Base-by-base conservation (phyloP, 176 grass and related monocot species). In the Chloris gayana region DNA sequence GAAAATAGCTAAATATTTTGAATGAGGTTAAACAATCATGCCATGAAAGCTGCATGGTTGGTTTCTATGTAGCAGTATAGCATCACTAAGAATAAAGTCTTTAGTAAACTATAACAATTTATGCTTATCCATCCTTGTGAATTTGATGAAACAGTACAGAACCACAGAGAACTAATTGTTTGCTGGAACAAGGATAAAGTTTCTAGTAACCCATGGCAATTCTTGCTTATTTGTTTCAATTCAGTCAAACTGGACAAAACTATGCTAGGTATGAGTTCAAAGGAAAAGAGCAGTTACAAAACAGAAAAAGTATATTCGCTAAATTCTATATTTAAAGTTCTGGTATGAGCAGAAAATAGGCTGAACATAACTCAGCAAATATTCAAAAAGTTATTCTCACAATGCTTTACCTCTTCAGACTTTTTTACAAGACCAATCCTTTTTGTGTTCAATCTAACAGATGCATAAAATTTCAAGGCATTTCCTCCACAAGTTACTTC, bases 401-500 rank as follows among this genome's bases (percentile, higher is more conserved):
- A 47, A 66, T 62, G 37, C 1, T 64, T 80, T 89, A 91, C 92
- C 72, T 89, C 92, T 82, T 91, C 89, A 17, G 63, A 74, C 38
- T 87, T 94, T 63, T 91, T 94, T 59, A 94, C 78, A 35, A 91
- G 70, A 58, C 89, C 92, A 71, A 91, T 85, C 74, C 92, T 75
- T 87, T 66, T 91, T 25, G 84, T 91, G 70, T 94, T 91, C 77
- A 94, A 13, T 33, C 92, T 86, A 31, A 94, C 86, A 65, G 92
- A 94, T 37, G 92, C 86, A 82, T 94, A 94, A 77, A 94, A 94
- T 58, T 94, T 94, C 46, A 94, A 67, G 31, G 92, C 92, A 88
- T 91, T 91, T 26, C 92, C 88, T 14, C 92, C 88, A 68, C 75
- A 91, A 15, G 89, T 94, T 53, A 94, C 92, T 83, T 94, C 92